Evolutionary conservation across 2,329 filamentous ascomycete genomes (phyloP), one percentile per base, ranked within the genome.

Genomic region (Graphiopsis chlorocephala): DNA sequence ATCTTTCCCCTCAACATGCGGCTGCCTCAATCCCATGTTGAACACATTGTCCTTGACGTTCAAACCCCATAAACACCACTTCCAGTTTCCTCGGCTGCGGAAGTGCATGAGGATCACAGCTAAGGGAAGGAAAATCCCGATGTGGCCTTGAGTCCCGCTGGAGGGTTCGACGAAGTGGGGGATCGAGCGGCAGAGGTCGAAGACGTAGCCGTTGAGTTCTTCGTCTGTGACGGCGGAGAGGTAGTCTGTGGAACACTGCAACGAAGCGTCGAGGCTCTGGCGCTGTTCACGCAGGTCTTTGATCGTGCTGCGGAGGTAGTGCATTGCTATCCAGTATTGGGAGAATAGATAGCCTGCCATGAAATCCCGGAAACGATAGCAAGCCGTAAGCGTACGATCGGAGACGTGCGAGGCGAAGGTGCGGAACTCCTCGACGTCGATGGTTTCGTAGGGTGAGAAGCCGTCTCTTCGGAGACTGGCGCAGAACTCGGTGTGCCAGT

Each of bases 301-400:
- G 20, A 71, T 66, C 4, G 65, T 68, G 17, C 61, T 67, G 25
- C 73, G 70, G 15, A 76, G 63, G 59, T 69, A 71, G 62, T 72
- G 70, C 68, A 74, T 71, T 14, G 68, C 68, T 15, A 72, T 66
- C 74, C 74, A 75, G 62, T 74, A 75, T 20, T 72, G 66, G n/a
- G 65, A 70, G 26, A 70, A 60, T 17, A 76, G 60, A 45, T 75
- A 76, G 11, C 67, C 72, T 26, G 69, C 65, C 47, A 71, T 65
- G 64, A 76, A 76, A 48, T 64, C 69, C 1, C 67, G 62, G 61
- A 76, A 76, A 17, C 63, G 64, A 65, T 68, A 74, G 10, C 68
- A 71, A 26, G 71, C 65, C 4, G 65, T 53, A 26, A 76, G 65
- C 4, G 71, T 72, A 25, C 70, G 69, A 56, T 75, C 71, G 23